Evolutionary conservation across 139 green algal species (phyloP).

Genomic region (Ostreobium quekettii): DNA sequence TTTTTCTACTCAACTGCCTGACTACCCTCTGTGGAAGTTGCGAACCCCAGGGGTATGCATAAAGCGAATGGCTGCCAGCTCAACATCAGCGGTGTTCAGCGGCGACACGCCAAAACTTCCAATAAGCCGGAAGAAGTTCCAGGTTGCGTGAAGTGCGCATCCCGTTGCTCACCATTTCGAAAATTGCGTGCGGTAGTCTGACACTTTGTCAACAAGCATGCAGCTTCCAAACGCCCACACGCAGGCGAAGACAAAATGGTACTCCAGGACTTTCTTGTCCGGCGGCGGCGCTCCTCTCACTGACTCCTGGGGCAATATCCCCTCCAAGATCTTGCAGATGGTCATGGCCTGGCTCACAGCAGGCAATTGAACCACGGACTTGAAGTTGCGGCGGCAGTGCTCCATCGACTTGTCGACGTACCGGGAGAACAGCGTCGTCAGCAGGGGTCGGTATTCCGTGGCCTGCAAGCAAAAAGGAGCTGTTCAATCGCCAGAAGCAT

Average conservation of each 20-base stretch:
- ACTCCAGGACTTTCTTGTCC: constrained; percentile 80
- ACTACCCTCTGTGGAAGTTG: too few species aligned
- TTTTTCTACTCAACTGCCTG: too few species aligned
- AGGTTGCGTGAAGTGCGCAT: constrained; percentile 10
- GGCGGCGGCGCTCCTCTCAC: constrained; percentile 43
- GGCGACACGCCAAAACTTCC: too few species aligned
- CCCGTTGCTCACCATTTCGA: constrained; percentile 58
- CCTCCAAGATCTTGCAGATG: constrained; percentile 89
- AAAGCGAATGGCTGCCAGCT: too few species aligned
- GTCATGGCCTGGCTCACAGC: constrained; percentile 74
- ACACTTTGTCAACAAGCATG: constrained; percentile 76
- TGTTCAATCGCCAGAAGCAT: too few species aligned
- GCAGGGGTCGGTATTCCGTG: constrained; percentile 59
- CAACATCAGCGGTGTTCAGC: too few species aligned
- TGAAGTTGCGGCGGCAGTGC: constrained; percentile 76
- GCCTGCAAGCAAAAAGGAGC: too few species aligned
- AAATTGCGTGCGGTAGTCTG: constrained; percentile 75
- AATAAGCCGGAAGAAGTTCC: too few species aligned
- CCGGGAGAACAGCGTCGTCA: constrained; percentile 71
- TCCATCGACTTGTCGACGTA: constrained; percentile 83
- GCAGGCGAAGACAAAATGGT: constrained; percentile 87
- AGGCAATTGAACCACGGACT: constrained; percentile 65
- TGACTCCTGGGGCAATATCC: constrained; percentile 65
- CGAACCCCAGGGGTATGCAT: too few species aligned
- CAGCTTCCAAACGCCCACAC: constrained; percentile 87